Evolutionary conservation across 2,329 filamentous ascomycete genomes (phyloP).

Genomic region (Endoconidiophora laricicola): DNA sequence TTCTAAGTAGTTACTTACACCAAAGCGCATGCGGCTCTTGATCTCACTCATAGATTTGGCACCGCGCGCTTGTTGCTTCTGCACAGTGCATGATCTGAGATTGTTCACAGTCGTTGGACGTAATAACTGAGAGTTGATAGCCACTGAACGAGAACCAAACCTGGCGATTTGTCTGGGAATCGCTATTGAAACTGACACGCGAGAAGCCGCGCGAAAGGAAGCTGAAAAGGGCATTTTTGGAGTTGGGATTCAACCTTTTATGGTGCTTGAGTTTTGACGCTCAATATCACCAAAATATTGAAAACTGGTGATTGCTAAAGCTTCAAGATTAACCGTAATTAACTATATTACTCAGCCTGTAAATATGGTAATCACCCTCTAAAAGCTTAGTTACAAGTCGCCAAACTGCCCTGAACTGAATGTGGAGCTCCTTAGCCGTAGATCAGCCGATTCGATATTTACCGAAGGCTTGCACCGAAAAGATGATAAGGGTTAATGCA

Average conservation of each 20-base stretch:
- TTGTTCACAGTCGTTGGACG: too few species aligned
- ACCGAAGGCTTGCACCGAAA: conserved; percentile 4
- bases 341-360: too few species aligned
- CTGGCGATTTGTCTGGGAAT: conserved; percentile 4
- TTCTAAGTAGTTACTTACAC: conserved; percentile 24
- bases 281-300: too few species aligned
- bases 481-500: background rate
- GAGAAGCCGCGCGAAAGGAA: conserved; percentile 1
- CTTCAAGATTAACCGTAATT: too few species aligned
- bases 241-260: too few species aligned
- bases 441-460: background rate
- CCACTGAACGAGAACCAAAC: conserved; percentile 10
- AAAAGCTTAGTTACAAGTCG: background rate
- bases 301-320: too few species aligned
- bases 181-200: background rate
- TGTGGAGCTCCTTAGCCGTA: background rate
- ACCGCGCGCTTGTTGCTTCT: conserved; percentile 15
- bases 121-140: conserved; percentile 15
- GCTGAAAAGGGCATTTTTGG: conserved; percentile 2
- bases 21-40: conserved; percentile 39
- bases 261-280: background rate
- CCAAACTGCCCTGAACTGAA: background rate
- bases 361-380: background rate
- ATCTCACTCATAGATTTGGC: conserved; percentile 42
- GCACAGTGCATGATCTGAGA: background rate